Evolutionary conservation across 441 rosid species (phyloP).

Genomic region (Lepidium campestre): DNA sequence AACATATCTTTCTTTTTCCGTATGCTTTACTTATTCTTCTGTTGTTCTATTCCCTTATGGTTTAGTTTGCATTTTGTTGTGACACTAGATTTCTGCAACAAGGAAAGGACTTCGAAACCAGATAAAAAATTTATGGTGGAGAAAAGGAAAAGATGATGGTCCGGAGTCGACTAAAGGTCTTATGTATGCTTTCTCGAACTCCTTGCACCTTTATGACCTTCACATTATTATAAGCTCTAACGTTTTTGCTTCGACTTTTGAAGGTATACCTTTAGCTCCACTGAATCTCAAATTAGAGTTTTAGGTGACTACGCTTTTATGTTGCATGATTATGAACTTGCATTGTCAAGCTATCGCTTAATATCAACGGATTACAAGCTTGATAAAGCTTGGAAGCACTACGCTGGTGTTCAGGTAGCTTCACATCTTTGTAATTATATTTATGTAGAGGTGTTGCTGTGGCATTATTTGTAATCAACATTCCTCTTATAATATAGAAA

Average conservation of each 20-base stretch:
- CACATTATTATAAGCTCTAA: slow-evolving; percentile 9
- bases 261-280: slow-evolving; percentile 92
- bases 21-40: slow-evolving; percentile 4
- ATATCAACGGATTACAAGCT: slow-evolving; percentile 97
- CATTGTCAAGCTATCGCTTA: slow-evolving; percentile 88
- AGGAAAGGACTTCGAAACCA: slow-evolving; percentile 98
- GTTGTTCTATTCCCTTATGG: background rate
- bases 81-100: slow-evolving; percentile 76
- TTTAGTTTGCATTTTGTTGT: slow-evolving; percentile 21
- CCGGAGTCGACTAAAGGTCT: slow-evolving; percentile 61
- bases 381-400: slow-evolving; percentile 98
- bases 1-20: background rate
- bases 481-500: background rate
- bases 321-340: slow-evolving; percentile 96
- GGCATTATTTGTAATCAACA: background rate
- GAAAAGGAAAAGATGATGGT: slow-evolving; percentile 95
- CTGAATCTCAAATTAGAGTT: slow-evolving; percentile 94
- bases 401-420: slow-evolving; percentile 97
- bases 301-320: slow-evolving; percentile 98
- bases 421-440: slow-evolving; percentile 13
- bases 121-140: slow-evolving; percentile 97
- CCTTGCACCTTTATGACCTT: slow-evolving; percentile 9
- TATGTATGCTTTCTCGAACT: slow-evolving; percentile 46
- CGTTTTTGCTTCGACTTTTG: slow-evolving; percentile 22
- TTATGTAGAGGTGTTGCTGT: slow-evolving; percentile 7